Base-by-base conservation (phyloP, 1,284 basidiomycete species). In the Rhodotorula glutinis region DNA sequence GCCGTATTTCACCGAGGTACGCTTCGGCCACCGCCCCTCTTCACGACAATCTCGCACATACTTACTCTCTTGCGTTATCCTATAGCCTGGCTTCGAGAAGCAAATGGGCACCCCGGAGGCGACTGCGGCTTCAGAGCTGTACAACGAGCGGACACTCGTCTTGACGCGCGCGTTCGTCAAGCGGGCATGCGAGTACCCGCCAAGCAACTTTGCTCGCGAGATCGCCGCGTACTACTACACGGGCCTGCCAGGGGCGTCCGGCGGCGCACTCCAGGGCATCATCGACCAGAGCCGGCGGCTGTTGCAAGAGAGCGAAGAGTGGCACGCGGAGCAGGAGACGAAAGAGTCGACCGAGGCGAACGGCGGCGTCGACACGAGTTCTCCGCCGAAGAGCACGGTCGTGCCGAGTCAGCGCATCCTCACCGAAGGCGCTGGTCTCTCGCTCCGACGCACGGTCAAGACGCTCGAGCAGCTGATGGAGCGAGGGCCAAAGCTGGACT, bases 101-200 rank as follows among this genome's bases (percentile, higher is more conserved):
- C 82, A 93, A 47, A 83, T 90, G 70, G 90, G 90, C 2, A 95
- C 92, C 1, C 87, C 88, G 69, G 93, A 95, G 77, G 92, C 90
- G 27, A 88, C 83, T 57, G 85, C 93, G 67, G 95, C 93, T 65
- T 80, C 79, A 60, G 77, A 70, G 55, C 77, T 92, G 14, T 93
- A 93, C 79, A 91, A 83, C 77, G 93, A 96, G 79, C 94, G 93
- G 79, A 92, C 92, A 3, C 96, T 90, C 75, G 90, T 95, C 51
- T 83, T 95, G 40, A 91, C 92, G 10, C 84, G 92, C 38, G 89
- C 87, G 7, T 96, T 96, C 77, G 87, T 96, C 53, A 87, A 88
- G 23, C 87, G 88, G 17, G 92, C 91, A 9, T 83, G 96, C 19
- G 88, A 92, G 77, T 82, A 87, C 40, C 88, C 89, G 19, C 83